Conservation (phyloP, 202 grass and related monocot species). For the Hordeum pubiflorum region DNA sequence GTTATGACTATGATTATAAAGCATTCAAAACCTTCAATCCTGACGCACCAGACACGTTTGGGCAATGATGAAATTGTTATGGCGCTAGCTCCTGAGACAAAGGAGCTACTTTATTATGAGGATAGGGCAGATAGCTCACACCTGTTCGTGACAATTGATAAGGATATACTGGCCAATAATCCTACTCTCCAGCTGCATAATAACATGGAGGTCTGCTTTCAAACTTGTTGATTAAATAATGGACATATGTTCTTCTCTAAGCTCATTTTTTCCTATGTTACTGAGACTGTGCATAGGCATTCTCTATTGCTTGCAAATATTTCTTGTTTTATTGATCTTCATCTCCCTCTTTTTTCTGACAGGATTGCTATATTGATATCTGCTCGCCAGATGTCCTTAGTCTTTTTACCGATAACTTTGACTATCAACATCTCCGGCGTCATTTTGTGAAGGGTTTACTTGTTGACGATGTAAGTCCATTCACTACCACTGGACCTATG, state of each 20-base stretch:
- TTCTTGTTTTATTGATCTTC: background rate
- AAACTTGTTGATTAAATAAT: conserved; percentile 11
- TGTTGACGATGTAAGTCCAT: conserved; percentile 73
- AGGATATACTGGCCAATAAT: conserved; percentile 62
- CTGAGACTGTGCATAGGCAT: background rate
- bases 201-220: conserved; percentile 69
- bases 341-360: conserved; percentile 2
- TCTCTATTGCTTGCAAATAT: background rate
- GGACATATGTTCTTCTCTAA: conserved; percentile 13
- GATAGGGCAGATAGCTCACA: conserved; percentile 52
- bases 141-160: conserved; percentile 52
- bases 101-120: conserved; percentile 74
- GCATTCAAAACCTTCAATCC: conserved; percentile 61
- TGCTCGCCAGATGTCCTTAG: conserved; percentile 89
- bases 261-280: background rate
- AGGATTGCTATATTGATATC: conserved; percentile 99
- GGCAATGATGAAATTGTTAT: conserved; percentile 85
- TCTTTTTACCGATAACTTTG: conserved; percentile 96
- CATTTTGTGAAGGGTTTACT: conserved; percentile 97
- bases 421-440: conserved; percentile 92
- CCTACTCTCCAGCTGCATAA: conserved; percentile 55
- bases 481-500: conserved; percentile 1
- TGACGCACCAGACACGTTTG: conserved; percentile 69
- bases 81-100: conserved; percentile 74
- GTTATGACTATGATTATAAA: conserved; percentile 97